Base-by-base conservation (phyloP, 305 asterid species). In the Rubia balearica region DNA sequence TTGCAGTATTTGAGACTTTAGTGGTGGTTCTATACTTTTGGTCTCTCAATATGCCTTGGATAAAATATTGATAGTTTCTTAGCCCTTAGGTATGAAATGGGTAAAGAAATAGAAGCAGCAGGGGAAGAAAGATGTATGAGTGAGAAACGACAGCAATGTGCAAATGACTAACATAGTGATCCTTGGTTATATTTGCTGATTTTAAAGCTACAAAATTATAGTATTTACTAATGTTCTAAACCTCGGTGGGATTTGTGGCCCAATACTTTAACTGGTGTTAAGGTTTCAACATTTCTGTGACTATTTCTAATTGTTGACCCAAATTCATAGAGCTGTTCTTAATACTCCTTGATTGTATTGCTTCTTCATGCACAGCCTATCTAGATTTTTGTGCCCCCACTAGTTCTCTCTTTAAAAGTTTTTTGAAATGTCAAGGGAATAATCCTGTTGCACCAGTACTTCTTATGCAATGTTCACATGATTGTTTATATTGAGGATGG, bases 291-390 rank as follows among this genome's bases (percentile, higher is more conserved):
- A 17, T 10, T 40, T 9, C 4, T 68, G 22, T 19, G 30, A 49
- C 36, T 17, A 11, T 51, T 53, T 33, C 4, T 49, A 55, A 55
- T 19, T 21, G 33, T 49, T 51, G n/a, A 51, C 56, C 33, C 59
- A 36, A 10, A 48, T 49, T 16, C 48, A 68, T 49, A 49, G 71
- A 68, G 45, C 71, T 68, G 46, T 56, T 24, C 38, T n/a, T 5
- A 68, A 69, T 16, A 48, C 55, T 48, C 55, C 19, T 48, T 48
- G 55, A 14, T 48, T 48, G 19, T 48, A 14, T 0, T 51, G 59
- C 59, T 51, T 51, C 3, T 51, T 8, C 59, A 16, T 51, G 24
- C 59, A n/a, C 59, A 51, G 22, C 24, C 9, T 51, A n/a, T 17
- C 22, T n/a, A n/a, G 59, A 51, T 17, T n/a, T 17, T 14, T 14